A percentile compares a stretch with the other conserved stretches of the same genome.
These are phyloP conservation scores for Fusarium verrucosum DNA, from an alignment of 2,329 filamentous ascomycete species.

Conservation along the genomic window DNA sequence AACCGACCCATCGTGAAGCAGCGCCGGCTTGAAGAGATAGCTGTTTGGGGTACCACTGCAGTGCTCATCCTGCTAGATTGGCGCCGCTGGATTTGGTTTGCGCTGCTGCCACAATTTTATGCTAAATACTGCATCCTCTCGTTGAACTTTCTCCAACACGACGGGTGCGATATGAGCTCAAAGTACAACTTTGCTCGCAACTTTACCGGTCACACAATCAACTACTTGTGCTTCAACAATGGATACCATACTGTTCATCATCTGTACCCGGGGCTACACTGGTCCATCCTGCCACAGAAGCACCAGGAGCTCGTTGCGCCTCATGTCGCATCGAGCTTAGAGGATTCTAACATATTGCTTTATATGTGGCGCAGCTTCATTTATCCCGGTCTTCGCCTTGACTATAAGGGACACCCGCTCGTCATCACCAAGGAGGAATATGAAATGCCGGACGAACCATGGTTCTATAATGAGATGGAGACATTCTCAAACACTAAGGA, in stretches of 20 bases:
- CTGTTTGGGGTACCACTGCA: slow-evolving; percentile 6
- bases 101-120: slow-evolving; percentile 8
- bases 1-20: slow-evolving; percentile 17
- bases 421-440: slow-evolving; percentile 15
- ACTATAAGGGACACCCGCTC: slow-evolving; percentile 3
- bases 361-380: slow-evolving; percentile 21
- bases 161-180: slow-evolving; percentile 22
- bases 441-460: slow-evolving; percentile 17
- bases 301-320: slow-evolving; percentile 9
- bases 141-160: slow-evolving; percentile 18
- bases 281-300: slow-evolving; percentile 14
- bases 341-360: neutral
- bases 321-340: neutral
- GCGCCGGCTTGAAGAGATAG: slow-evolving; percentile 9
- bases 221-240: slow-evolving; percentile 21
- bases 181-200: slow-evolving; percentile 25
- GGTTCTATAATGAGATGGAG: slow-evolving; percentile 7
- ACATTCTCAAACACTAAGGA: slow-evolving; percentile 12
- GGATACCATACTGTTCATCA: slow-evolving; percentile 23
- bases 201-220: neutral
- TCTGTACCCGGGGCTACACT: slow-evolving; percentile 10
- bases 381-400: slow-evolving; percentile 7
- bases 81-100: slow-evolving; percentile 26
- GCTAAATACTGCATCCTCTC: slow-evolving; percentile 20
- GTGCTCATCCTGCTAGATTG: slow-evolving; percentile 10